These are phyloP conservation scores for Candida loeiensis DNA, from an alignment of 805 yeast genomes.

Conservation along the genomic window DNA sequence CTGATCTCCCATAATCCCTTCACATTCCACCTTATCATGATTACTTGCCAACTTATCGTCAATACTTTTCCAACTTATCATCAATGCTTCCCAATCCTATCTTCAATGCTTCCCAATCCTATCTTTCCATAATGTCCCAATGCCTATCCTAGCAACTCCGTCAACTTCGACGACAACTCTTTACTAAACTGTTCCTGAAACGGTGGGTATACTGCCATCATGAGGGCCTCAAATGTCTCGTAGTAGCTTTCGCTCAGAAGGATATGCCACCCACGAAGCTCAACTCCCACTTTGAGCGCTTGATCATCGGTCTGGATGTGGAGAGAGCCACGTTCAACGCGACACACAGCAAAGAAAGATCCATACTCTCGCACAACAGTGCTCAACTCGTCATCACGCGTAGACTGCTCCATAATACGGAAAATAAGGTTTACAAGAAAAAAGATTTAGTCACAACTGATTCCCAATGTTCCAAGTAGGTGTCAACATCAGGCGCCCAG, in stretches of 20 bases:
- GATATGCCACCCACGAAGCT: conserved; percentile 27
- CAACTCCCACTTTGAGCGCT: conserved; percentile 19
- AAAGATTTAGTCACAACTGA: conserved; percentile 42
- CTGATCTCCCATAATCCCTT: too few relatives aligned
- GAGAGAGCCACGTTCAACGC: conserved; percentile 11
- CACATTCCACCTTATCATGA: too few relatives aligned
- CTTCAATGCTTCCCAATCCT: too few relatives aligned
- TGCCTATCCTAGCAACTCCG: not conserved
- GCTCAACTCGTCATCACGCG: conserved; percentile 17
- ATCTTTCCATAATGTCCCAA: too few relatives aligned
- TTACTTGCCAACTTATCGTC: too few relatives aligned
- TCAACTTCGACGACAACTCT: conserved; percentile 17
- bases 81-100: too few relatives aligned
- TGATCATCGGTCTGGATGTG: conserved; percentile 16
- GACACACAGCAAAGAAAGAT: conserved; percentile 17
- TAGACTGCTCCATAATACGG: conserved; percentile 1
- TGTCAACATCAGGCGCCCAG: conserved; percentile 48
- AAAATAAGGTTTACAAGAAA: conserved; percentile 3
- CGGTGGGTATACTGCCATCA: conserved; percentile 22
- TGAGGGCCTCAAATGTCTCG: conserved; percentile 32
- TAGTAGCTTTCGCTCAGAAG: conserved; percentile 1
- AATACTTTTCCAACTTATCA: too few relatives aligned
- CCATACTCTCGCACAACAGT: conserved; percentile 20
- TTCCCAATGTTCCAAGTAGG: conserved; percentile 39
- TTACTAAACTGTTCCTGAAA: conserved; percentile 20